These are phyloP conservation scores for Exidia glandulosa DNA, from an alignment of 768 basidiomycete genomes.

Conservation along the genomic window DNA sequence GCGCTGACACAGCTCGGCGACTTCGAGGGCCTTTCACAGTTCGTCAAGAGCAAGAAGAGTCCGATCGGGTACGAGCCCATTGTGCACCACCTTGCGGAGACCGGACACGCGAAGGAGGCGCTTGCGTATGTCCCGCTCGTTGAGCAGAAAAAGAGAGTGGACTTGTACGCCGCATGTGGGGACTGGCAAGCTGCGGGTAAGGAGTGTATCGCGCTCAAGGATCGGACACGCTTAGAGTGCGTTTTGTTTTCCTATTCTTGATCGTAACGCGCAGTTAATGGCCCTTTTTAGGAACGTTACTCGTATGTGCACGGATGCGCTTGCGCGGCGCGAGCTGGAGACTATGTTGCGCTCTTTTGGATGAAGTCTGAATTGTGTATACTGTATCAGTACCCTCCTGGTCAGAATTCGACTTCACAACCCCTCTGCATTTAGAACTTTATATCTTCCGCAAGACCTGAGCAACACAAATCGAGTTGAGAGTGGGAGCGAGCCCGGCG, in stretches of 20 bases:
- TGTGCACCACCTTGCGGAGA: constrained; percentile 64
- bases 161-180: constrained; percentile 81
- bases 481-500: too few species aligned
- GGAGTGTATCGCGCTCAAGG: constrained; percentile 82
- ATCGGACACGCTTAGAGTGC: constrained; percentile 77
- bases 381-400: background rate
- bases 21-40: constrained; percentile 77
- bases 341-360: constrained; percentile 23
- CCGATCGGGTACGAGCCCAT: constrained; percentile 95
- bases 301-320: constrained; percentile 65
- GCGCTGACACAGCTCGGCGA: constrained; percentile 70
- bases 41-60: constrained; percentile 78
- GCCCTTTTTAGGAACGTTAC: constrained; percentile 47
- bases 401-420: background rate
- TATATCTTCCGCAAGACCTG: too few species aligned
- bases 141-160: constrained; percentile 70
- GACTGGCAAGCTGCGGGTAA: constrained; percentile 84
- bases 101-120: constrained; percentile 69
- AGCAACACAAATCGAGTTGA: too few species aligned
- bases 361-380: background rate
- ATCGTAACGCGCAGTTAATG: background rate
- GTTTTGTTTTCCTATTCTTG: constrained; percentile 22
- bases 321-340: constrained; percentile 72
- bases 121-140: constrained; percentile 69
- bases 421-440: too few species aligned